Percentiles rank a stretch among this genome's conserved stretches.
These are phyloP conservation scores for Kokia cookei DNA, from an alignment of 441 rosid genomes.

Conservation along the genomic window DNA sequence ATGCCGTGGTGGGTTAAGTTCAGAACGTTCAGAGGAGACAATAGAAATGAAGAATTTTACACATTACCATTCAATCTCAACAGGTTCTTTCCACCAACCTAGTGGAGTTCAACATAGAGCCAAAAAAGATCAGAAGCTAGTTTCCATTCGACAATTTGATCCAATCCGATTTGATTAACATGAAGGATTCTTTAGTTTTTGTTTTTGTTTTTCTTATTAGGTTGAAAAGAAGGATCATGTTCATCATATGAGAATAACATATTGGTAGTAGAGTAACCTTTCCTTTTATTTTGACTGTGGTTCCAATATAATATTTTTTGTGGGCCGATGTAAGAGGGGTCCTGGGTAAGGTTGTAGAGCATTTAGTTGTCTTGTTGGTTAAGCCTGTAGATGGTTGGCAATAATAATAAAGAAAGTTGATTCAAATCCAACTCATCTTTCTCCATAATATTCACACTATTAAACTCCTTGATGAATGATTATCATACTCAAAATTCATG, in stretches of 20 bases:
- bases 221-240: neutral
- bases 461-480: too few relatives aligned
- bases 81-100: slow-evolving; percentile 69
- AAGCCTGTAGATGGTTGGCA: slow-evolving; percentile 12
- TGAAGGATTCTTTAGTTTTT: neutral
- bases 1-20: slow-evolving; percentile 87
- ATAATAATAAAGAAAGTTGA: neutral
- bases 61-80: slow-evolving; percentile 68
- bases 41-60: slow-evolving; percentile 68
- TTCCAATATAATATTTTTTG: slow-evolving; percentile 13
- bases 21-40: slow-evolving; percentile 59
- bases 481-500: too few relatives aligned
- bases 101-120: neutral
- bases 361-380: slow-evolving; percentile 7
- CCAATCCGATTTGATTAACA: neutral
- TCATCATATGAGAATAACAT: neutral
- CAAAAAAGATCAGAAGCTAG: neutral
- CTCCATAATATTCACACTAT: too few relatives aligned
- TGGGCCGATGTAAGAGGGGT: slow-evolving; percentile 14
- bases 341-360: slow-evolving; percentile 16
- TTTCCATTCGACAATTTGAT: neutral
- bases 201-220: neutral
- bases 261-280: neutral
- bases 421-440: neutral
- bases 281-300: neutral